Conservation (phyloP, 2,329 filamentous ascomycete genomes). For the Colletotrichum cordylinicola region DNA sequence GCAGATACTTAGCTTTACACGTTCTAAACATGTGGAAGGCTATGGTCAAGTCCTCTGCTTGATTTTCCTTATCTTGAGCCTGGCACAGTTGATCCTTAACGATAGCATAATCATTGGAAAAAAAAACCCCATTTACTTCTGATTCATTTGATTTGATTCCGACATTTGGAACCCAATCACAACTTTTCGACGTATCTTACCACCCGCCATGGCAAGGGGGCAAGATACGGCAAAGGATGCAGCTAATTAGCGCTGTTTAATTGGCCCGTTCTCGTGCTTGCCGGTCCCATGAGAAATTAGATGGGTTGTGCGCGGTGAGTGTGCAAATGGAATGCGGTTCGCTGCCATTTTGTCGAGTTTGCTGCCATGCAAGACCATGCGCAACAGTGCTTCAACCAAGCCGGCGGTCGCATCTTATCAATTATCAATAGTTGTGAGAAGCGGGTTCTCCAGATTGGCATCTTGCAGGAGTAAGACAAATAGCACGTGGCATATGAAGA, state of each 20-base stretch:
- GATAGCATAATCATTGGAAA: too few species aligned
- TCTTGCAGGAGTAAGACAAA: not conserved
- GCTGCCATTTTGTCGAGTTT: not conserved
- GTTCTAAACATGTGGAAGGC: too few species aligned
- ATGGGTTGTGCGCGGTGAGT: fast-evolving
- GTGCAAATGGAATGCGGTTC: not conserved
- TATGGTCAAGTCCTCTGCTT: too few species aligned
- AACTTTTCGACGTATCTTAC: not conserved
- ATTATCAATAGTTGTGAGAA: not conserved
- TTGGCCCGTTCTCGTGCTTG: not conserved
- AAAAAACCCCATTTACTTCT: too few species aligned
- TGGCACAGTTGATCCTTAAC: too few species aligned
- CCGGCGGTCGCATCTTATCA: not conserved
- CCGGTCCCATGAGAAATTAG: fast-evolving
- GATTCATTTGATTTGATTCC: too few species aligned
- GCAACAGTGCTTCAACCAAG: not conserved
- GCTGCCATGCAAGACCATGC: not conserved
- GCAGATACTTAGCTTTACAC: not conserved
- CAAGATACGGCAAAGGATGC: not conserved
- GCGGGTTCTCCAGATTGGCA: not conserved
- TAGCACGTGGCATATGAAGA: not conserved
- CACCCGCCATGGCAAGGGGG: not conserved
- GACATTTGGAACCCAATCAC: too few species aligned
- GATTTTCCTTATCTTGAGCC: too few species aligned
- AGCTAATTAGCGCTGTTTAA: not conserved